Evolutionary conservation across 2,329 filamentous ascomycete genomes (phyloP).

Genomic region (Ascochyta rabiei): DNA sequence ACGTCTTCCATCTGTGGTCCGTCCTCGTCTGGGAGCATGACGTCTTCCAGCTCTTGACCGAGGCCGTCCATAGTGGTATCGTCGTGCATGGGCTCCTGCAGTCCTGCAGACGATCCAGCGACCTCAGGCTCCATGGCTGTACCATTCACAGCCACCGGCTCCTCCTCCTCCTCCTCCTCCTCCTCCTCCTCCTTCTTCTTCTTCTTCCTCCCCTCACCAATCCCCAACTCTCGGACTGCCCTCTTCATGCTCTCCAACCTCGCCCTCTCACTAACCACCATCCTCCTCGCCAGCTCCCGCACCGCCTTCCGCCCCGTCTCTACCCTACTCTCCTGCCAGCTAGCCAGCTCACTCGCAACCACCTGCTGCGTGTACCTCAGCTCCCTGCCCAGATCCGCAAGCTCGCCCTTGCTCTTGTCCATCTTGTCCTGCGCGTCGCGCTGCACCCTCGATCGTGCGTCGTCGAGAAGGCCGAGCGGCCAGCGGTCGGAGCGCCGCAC

Average conservation of each 20-base stretch:
- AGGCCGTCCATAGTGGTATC: background rate
- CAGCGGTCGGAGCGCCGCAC: constrained; percentile 77
- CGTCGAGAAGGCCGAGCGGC: constrained; percentile 83
- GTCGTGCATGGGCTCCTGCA: background rate
- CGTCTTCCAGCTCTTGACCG: background rate
- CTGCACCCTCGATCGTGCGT: constrained; percentile 80
- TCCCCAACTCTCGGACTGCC: constrained; percentile 66
- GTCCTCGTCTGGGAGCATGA: background rate
- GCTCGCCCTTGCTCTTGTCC: constrained; percentile 70
- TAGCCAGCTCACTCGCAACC: constrained; percentile 87
- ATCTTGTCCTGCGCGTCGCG: constrained; percentile 86
- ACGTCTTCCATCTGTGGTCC: background rate
- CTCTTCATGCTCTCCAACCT: constrained; percentile 80
- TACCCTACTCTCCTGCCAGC: constrained; percentile 90
- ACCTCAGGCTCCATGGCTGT: background rate
- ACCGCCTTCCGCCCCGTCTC: constrained; percentile 76
- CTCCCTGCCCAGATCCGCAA: constrained; percentile 77
- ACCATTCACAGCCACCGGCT: background rate
- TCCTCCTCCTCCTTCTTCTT: background rate
- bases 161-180: background rate
- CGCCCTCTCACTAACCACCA: constrained; percentile 80
- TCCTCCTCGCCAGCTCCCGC: constrained; percentile 74
- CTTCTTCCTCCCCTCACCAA: background rate
- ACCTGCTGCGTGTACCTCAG: constrained; percentile 91
- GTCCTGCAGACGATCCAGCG: background rate